Conservation (phyloP, 2,329 filamentous ascomycete species). For the Colletotrichum higginsianum region DNA sequence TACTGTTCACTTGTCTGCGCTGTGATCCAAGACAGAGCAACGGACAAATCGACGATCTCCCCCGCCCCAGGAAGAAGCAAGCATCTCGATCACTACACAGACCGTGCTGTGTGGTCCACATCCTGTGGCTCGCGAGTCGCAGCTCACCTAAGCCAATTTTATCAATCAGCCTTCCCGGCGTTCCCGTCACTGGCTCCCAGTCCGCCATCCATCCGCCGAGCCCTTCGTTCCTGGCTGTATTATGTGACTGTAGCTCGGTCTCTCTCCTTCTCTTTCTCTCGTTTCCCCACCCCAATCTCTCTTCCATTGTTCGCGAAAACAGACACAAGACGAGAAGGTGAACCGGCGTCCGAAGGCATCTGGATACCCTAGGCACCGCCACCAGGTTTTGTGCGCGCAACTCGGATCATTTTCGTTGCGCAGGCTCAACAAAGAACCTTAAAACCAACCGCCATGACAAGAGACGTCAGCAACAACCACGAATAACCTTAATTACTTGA, state of each 20-base stretch:
- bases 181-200: slow-evolving; percentile 17
- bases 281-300: background rate
- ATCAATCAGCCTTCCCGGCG: slow-evolving; percentile 25
- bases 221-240: slow-evolving; percentile 23
- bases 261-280: background rate
- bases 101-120: background rate
- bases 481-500: slow-evolving; percentile 10
- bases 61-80: slow-evolving; percentile 21
- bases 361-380: background rate
- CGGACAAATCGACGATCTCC: slow-evolving; percentile 36
- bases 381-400: background rate
- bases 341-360: slow-evolving; percentile 1
- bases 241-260: slow-evolving; percentile 3
- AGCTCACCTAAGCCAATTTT: slow-evolving; percentile 20
- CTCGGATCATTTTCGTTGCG: background rate
- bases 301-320: slow-evolving; percentile 9
- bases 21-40: slow-evolving; percentile 30
- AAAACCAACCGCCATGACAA: background rate
- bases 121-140: background rate
- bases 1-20: slow-evolving; percentile 13
- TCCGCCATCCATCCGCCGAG: slow-evolving; percentile 17
- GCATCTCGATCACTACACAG: slow-evolving; percentile 22
- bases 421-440: slow-evolving; percentile 25
- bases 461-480: slow-evolving; percentile 18
- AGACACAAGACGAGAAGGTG: background rate